Percentiles rank a stretch among this genome's conserved stretches.
Conservation (phyloP, 306 rosid genomes). For the Lathyrus aphaca region DNA sequence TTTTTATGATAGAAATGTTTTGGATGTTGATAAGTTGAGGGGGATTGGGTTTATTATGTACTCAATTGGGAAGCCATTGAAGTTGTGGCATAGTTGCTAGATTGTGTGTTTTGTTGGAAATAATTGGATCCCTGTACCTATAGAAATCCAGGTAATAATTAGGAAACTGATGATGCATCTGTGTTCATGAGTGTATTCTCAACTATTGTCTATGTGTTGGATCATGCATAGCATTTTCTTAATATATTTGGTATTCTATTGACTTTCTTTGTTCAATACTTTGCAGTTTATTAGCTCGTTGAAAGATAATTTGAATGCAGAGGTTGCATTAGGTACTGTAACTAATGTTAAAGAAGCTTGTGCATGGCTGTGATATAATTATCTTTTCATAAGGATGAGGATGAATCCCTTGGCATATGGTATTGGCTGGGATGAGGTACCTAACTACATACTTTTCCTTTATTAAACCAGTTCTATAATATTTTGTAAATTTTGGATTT, state of each 20-base stretch:
- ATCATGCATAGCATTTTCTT: no score
- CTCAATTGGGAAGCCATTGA: constrained; percentile 79
- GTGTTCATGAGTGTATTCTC: no score
- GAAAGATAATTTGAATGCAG: constrained; percentile 97
- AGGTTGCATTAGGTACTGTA: constrained; percentile 97
- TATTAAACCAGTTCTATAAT: no score
- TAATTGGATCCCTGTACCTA: no score
- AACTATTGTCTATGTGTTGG: no score
- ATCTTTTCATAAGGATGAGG: constrained; percentile 95
- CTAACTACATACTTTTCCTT: no score
- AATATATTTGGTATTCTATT: no score
- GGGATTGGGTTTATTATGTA: constrained; percentile 73
- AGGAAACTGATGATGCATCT: no score
- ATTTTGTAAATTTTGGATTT: constrained; percentile 25
- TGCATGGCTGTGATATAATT: constrained; percentile 98
- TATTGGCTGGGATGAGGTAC: constrained; percentile 97
- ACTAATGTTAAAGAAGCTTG: constrained; percentile 98
- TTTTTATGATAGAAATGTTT: constrained; percentile 74
- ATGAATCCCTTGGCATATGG: constrained; percentile 95
- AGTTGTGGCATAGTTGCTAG: constrained; percentile 54
- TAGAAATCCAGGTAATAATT: no score
- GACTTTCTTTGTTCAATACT: no score
- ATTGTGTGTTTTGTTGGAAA: background rate
- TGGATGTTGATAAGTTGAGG: constrained; percentile 64
- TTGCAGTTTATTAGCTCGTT: constrained; percentile 91